Conservation (phyloP, 2,329 filamentous ascomycete species). For the Zalaria obscura region DNA sequence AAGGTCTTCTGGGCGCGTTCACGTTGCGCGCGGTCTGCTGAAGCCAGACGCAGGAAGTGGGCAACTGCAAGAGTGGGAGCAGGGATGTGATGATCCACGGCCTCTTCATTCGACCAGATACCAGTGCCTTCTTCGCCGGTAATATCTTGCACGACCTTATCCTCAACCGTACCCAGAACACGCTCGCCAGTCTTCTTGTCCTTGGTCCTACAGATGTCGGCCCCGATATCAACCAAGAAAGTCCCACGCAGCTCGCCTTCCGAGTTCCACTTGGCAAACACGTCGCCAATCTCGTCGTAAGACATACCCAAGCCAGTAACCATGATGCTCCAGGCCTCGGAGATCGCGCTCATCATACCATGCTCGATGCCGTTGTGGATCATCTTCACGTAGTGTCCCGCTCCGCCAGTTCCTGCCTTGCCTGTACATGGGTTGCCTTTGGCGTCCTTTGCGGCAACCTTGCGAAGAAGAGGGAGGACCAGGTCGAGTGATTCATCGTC, state of each 20-base stretch:
- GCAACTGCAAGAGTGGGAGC: conserved; percentile 49
- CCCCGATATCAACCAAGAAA: conserved; percentile 49
- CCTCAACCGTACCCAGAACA: conserved; percentile 47
- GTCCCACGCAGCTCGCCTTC: conserved; percentile 44
- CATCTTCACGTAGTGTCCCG: conserved; percentile 64
- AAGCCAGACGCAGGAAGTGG: conserved; percentile 50
- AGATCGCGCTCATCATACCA: conserved; percentile 52
- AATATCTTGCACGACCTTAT: conserved; percentile 59
- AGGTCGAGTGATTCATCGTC: conserved; percentile 41
- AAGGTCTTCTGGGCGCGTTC: conserved; percentile 35
- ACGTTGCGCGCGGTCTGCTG: conserved; percentile 45
- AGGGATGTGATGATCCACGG: conserved; percentile 46
- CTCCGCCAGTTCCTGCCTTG: conserved; percentile 45
- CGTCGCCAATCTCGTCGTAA: conserved; percentile 45
- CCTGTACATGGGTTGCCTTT: conserved; percentile 46
- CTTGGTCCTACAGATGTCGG: conserved; percentile 43
- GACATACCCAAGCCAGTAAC: conserved; percentile 41
- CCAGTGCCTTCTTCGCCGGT: conserved; percentile 54
- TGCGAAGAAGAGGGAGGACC: conserved; percentile 46
- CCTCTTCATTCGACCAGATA: conserved; percentile 50
- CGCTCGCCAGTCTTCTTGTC: conserved; percentile 28
- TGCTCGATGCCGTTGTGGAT: conserved; percentile 63
- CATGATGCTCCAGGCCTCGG: conserved; percentile 53
- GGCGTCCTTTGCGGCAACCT: conserved; percentile 47
- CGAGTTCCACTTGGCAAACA: conserved; percentile 47